Evolutionary conservation across 2,329 filamentous ascomycete genomes (phyloP).

Genomic region (Lecanosticta acicola): DNA sequence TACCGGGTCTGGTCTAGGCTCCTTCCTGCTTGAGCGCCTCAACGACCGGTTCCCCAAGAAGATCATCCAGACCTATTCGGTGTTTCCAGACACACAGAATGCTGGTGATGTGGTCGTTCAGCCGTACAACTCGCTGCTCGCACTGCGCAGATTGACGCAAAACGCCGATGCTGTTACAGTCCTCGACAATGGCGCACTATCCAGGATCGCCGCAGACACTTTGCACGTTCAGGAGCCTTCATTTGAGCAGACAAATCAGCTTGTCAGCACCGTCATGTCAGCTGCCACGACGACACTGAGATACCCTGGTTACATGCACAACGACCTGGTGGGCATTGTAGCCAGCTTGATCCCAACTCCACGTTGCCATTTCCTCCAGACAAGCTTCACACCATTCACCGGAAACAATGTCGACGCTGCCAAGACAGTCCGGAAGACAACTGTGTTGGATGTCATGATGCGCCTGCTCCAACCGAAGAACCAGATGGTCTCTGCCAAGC

Average conservation of each 20-base stretch:
- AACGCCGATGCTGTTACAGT: slow-evolving; percentile 98
- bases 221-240: slow-evolving; percentile 93
- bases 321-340: slow-evolving; percentile 94
- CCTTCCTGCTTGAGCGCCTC: slow-evolving; percentile 87
- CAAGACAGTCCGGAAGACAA: slow-evolving; percentile 96
- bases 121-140: slow-evolving; percentile 92
- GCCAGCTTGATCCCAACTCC: slow-evolving; percentile 94
- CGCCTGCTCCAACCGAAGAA: slow-evolving; percentile 95
- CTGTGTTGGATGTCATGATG: slow-evolving; percentile 95
- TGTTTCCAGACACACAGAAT: slow-evolving; percentile 90
- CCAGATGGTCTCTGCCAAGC: slow-evolving; percentile 94
- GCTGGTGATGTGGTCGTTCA: slow-evolving; percentile 90
- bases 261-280: slow-evolving; percentile 96
- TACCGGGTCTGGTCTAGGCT: slow-evolving; percentile 91
- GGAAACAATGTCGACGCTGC: slow-evolving; percentile 94
- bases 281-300: slow-evolving; percentile 92
- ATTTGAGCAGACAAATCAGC: slow-evolving; percentile 94
- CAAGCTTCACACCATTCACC: slow-evolving; percentile 95
- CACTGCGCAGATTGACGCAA: slow-evolving; percentile 84
- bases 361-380: slow-evolving; percentile 96
- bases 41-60: slow-evolving; percentile 99
- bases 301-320: slow-evolving; percentile 99
- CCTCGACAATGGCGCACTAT: slow-evolving; percentile 89
- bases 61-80: slow-evolving; percentile 97
- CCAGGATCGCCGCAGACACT: slow-evolving; percentile 87